Conservation (phyloP, 495 filamentous ascomycete genomes). For the Penicillium silybi region DNA sequence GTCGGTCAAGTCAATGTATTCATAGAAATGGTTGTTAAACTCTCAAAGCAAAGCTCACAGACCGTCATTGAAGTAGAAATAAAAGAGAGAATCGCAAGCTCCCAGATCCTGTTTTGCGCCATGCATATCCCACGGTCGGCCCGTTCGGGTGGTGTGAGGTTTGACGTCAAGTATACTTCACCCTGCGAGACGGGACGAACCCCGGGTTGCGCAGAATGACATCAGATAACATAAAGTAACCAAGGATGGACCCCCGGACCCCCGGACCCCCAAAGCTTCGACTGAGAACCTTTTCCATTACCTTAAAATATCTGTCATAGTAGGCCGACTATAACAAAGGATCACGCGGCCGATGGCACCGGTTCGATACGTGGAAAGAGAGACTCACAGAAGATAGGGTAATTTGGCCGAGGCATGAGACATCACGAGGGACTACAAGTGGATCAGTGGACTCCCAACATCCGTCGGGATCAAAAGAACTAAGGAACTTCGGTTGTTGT, state of each 20-base stretch:
- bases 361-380: too few species aligned
- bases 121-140: background rate
- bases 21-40: background rate
- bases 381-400: too few species aligned
- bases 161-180: conserved; percentile 29
- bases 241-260: too few species aligned
- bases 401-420: too few species aligned
- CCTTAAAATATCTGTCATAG: too few species aligned
- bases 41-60: background rate
- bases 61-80: background rate
- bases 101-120: background rate
- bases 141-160: background rate
- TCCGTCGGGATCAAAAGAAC: background rate
- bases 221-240: background rate
- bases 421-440: background rate
- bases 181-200: background rate
- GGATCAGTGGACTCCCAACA: too few species aligned
- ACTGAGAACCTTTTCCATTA: too few species aligned
- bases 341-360: too few species aligned
- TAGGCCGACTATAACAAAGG: too few species aligned
- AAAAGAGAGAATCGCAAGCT: background rate
- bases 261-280: too few species aligned
- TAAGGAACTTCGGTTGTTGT: background rate
- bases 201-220: conserved; percentile 1
- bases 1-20: background rate